These are phyloP conservation scores for Mangifera indica DNA, from an alignment of 345 rosid genomes.

Conservation along the genomic window DNA sequence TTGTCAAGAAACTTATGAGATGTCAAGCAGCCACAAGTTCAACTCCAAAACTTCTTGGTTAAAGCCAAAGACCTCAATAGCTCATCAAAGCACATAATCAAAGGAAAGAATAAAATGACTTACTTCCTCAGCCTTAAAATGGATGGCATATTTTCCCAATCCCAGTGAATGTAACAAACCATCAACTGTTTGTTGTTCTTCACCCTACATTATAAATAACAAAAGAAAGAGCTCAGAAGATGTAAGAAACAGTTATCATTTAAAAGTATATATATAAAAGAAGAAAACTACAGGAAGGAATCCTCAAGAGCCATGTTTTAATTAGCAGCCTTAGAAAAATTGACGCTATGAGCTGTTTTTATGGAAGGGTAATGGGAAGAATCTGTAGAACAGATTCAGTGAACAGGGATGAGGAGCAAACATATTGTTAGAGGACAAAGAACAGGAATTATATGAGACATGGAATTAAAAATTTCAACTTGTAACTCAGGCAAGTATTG, in stretches of 20 bases:
- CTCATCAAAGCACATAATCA: constrained; percentile 1
- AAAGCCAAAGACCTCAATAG: no score
- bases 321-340: not conserved
- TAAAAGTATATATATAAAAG: not conserved
- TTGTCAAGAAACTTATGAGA: no score
- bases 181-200: constrained; percentile 77
- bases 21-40: no score
- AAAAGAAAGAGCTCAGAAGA: constrained; percentile 12
- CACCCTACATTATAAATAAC: constrained; percentile 41
- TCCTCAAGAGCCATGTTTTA: not conserved
- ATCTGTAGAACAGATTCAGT: not conserved
- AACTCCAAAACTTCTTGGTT: no score
- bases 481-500: not conserved
- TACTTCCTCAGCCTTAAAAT: constrained; percentile 96
- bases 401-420: not conserved
- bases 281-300: not conserved
- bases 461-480: not conserved
- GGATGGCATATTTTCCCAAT: constrained; percentile 66
- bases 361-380: not conserved
- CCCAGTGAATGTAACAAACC: constrained; percentile 70
- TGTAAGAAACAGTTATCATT: constrained; percentile 3
- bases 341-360: not conserved
- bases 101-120: constrained; percentile 27
- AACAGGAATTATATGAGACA: not conserved
- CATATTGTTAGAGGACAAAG: not conserved